Evolutionary conservation across 805 yeast species (phyloP).

Genomic region (Pichia cabralensis): DNA sequence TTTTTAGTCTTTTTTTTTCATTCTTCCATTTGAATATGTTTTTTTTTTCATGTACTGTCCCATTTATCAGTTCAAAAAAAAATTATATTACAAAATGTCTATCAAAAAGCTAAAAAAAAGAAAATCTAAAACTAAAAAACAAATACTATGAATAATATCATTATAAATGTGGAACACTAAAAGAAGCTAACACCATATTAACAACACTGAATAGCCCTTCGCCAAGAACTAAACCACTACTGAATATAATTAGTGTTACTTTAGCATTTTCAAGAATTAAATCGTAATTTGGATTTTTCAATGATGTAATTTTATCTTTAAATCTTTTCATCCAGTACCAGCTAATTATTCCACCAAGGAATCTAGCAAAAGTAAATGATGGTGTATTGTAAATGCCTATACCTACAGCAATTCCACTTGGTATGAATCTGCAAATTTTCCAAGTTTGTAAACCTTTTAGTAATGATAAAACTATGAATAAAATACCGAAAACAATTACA

Average conservation of each 20-base stretch:
- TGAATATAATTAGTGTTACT: conserved; percentile 73
- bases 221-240: conserved; percentile 88
- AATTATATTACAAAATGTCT: too few relatives aligned
- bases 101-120: too few relatives aligned
- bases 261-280: conserved; percentile 19
- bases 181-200: conserved; percentile 66
- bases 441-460: conserved; percentile 26
- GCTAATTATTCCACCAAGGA: conserved; percentile 73
- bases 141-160: background rate
- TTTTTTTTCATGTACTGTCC: too few relatives aligned
- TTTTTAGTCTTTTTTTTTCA: too few relatives aligned
- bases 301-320: too few relatives aligned
- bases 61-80: too few relatives aligned
- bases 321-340: conserved; percentile 45
- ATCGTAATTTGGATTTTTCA: conserved; percentile 13
- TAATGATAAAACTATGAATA: conserved; percentile 63
- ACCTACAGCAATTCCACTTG: conserved; percentile 96
- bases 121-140: background rate
- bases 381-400: conserved; percentile 94
- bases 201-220: conserved; percentile 85
- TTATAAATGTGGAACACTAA: conserved; percentile 52
- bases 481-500: conserved; percentile 49
- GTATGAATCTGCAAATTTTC: conserved; percentile 39
- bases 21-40: too few relatives aligned
- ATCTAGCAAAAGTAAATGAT: conserved; percentile 86